phyloP scores from a whole-genome alignment of 805 yeast species.

The Nakazawaea molendinolei region DNA sequence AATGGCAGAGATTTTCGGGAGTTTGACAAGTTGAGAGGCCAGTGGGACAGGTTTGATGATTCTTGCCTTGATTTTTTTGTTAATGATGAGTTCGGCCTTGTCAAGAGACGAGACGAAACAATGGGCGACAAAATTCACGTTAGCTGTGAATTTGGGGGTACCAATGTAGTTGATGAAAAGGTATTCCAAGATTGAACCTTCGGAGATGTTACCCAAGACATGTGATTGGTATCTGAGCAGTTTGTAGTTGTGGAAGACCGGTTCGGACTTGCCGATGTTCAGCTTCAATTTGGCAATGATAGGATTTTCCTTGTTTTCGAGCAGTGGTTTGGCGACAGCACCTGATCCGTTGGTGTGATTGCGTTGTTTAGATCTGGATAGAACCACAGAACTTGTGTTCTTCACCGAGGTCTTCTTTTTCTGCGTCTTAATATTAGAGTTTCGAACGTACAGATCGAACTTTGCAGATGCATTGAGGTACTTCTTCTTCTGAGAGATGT shows the following conservation, averaged over 20 bases:
- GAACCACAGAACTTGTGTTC: neutral
- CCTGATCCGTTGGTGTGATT: neutral
- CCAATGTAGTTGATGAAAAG: constrained; percentile 10
- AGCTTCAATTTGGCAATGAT: neutral
- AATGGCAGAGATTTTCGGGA: no score
- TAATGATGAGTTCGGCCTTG: constrained; percentile 6
- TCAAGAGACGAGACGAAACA: constrained; percentile 12
- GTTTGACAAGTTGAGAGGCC: no score
- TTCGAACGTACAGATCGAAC: constrained; percentile 2
- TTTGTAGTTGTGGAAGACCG: constrained; percentile 5
- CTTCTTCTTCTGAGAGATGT: constrained; percentile 11
- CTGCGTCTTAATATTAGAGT: neutral
- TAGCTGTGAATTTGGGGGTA: constrained; percentile 9
- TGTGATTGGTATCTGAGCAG: constrained; percentile 11
- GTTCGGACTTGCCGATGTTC: constrained; percentile 6
- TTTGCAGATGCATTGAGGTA: constrained; percentile 8
- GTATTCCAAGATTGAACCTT: constrained; percentile 9
- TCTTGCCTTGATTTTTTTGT: neutral
- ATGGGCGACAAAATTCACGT: constrained; percentile 9
- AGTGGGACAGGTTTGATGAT: no score
- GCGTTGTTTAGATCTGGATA: neutral
- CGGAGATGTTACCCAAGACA: constrained; percentile 12
- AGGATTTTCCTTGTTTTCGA: neutral
- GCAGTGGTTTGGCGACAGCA: neutral
- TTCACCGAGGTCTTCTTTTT: neutral